phyloP scores from a whole-genome alignment of 768 basidiomycete genomes.

The Multifurca ochricompacta region DNA sequence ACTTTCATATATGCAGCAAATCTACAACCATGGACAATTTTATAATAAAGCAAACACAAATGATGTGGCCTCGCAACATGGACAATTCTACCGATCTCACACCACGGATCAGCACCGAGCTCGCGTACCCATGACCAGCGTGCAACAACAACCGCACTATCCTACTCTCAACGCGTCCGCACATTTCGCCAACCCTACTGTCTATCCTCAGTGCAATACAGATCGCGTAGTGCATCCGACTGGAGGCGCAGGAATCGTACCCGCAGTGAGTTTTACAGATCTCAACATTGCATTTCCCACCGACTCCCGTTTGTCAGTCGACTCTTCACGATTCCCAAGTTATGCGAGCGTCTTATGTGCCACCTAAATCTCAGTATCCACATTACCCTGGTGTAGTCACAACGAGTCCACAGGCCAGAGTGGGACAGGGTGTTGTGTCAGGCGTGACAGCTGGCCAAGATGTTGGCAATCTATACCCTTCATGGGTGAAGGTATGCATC shows the following conservation, averaged over 20 bases:
- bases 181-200: not conserved
- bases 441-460: not conserved
- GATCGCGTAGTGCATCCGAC: not conserved
- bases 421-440: not conserved
- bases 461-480: not conserved
- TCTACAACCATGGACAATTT: not conserved
- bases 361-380: not conserved
- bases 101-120: not conserved
- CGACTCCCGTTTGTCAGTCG: not conserved
- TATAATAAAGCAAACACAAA: not conserved
- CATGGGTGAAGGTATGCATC: slow-evolving; percentile 5
- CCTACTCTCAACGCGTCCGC: not conserved
- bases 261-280: slow-evolving; percentile 1
- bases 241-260: not conserved
- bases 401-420: not conserved
- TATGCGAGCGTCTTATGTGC: not conserved
- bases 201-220: not conserved
- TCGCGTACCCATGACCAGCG: not conserved
- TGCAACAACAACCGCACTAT: not conserved
- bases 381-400: not conserved
- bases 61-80: not conserved
- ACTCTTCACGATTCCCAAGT: not conserved
- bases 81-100: not conserved
- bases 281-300: not conserved
- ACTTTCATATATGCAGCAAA: not conserved